Base-by-base conservation (phyloP, 345 rosid genomes). In the Luvunga scandens region DNA sequence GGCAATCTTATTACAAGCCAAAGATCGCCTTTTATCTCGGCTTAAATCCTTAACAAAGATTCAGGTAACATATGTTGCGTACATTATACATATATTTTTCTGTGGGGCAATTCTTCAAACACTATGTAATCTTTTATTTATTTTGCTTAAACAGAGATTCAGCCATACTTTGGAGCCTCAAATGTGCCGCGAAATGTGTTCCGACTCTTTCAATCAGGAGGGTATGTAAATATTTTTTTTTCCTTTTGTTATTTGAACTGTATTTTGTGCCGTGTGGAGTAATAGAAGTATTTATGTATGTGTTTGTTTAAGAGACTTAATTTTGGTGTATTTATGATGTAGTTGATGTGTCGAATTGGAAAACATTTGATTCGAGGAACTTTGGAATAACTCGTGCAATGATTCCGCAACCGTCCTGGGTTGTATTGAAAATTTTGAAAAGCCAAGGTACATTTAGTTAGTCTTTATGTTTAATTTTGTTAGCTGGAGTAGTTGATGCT, bases 321-420 rank as follows among this genome's bases (percentile, higher is more conserved):
- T 75, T 75, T 48, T 71, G 78, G 50, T 60, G 16, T 72, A 63
- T 31, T 67, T 53, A 38, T 83, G 87, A 71, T 55, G 74, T 56
- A 81, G 82, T 86, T 79, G 91, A 89, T 73, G 77, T 69, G 70
- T 90, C 91, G 0, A 90, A 88, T 68, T 95, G 95, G 94, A 90
- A 82, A 79, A 92, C 82, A 67, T 69, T 90, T 50, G 81, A 85
- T 65, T 88, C 93, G 14, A 83, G 77, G 73, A 72, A 22, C 27
- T 66, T 80, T 73, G 95, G 98, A 27, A 79, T 93, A 59, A 63
- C 61, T 14, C 57, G 78, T 72, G 78, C 81, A 30, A 84, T 81
- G 92, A 87, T 95, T 81, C 90, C 98, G 0, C 13, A 68, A 2
- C 73, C 83, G 5, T 75, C 98, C 31, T 85, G 87, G 90, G 56